phyloP scores from a whole-genome alignment of 2,329 filamentous ascomycete genomes.

The Onygenales sp. region DNA sequence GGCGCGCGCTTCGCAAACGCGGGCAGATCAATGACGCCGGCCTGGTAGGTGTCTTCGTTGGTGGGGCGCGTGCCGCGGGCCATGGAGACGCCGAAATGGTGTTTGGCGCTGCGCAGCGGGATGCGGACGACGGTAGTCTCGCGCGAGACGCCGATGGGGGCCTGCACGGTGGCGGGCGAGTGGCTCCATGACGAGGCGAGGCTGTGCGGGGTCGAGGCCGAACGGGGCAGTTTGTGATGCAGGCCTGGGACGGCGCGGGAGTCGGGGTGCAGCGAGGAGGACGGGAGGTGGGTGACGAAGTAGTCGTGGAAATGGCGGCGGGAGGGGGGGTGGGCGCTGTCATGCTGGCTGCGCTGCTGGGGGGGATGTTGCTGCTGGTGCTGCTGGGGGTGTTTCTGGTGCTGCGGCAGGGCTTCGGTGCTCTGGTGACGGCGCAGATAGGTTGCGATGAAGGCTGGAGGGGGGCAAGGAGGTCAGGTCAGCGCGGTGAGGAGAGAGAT shows the following conservation, averaged over 20 bases:
- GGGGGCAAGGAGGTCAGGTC: neutral
- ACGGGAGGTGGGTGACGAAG: constrained; percentile 92
- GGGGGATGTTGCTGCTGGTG: constrained; percentile 5
- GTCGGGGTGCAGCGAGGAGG: constrained; percentile 85
- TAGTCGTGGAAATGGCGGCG: constrained; percentile 76
- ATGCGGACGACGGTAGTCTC: constrained; percentile 93
- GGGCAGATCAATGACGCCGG: constrained; percentile 84
- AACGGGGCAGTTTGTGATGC: constrained; percentile 77
- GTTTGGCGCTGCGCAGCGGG: constrained; percentile 83
- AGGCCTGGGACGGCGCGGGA: constrained; percentile 54
- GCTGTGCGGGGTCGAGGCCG: constrained; percentile 71
- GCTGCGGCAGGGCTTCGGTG: constrained; percentile 4
- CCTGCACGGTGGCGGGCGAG: constrained; percentile 49
- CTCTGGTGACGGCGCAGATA: constrained; percentile 22
- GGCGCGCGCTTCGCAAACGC: constrained; percentile 82
- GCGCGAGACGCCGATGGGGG: constrained; percentile 51
- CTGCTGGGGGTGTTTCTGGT: constrained; percentile 9
- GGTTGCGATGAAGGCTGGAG: constrained; percentile 25
- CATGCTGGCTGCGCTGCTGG: neutral
- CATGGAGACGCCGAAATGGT: constrained; percentile 78
- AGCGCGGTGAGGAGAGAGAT: constrained; percentile 2
- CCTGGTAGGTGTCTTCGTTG: constrained; percentile 92
- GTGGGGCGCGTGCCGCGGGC: constrained; percentile 74
- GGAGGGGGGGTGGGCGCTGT: neutral
- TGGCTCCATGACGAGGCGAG: constrained; percentile 33